phyloP scores from a whole-genome alignment of 331 rosid genomes.

The Erythrophleum ivorense region DNA sequence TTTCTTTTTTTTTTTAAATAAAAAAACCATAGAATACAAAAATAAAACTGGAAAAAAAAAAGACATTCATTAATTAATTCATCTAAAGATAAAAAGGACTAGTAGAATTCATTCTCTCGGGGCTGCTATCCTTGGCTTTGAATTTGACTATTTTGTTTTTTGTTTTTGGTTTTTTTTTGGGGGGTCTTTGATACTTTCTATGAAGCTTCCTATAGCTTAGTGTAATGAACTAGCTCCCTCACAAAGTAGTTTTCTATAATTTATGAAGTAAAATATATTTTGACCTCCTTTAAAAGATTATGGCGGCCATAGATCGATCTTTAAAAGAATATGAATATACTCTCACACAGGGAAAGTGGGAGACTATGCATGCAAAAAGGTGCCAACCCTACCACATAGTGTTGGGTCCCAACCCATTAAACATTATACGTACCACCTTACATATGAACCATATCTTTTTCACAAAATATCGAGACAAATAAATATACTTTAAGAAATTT shows the following conservation, averaged over 20 bases:
- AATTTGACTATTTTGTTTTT: neutral
- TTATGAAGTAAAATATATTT: too few species aligned
- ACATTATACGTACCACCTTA: neutral
- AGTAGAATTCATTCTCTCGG: neutral
- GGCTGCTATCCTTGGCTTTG: constrained; percentile 3
- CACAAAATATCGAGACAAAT: too few species aligned
- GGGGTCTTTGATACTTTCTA: neutral
- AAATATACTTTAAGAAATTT: neutral
- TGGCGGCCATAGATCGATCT: too few species aligned
- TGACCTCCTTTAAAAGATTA: too few species aligned
- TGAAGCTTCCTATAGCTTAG: neutral
- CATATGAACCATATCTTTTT: neutral
- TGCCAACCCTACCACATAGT: neutral
- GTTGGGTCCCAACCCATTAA: neutral
- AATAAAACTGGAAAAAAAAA: neutral
- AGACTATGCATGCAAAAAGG: neutral
- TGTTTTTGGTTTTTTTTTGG: too few species aligned
- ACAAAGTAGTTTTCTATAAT: too few species aligned
- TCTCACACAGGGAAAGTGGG: neutral
- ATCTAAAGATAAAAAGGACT: neutral
- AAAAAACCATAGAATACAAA: neutral
- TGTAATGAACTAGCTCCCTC: too few species aligned
- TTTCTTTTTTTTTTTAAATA: too few species aligned
- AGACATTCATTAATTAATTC: neutral
- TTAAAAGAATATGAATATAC: neutral